Base-by-base conservation (phyloP, 306 rosid species). In the Fagus sylvatica region DNA sequence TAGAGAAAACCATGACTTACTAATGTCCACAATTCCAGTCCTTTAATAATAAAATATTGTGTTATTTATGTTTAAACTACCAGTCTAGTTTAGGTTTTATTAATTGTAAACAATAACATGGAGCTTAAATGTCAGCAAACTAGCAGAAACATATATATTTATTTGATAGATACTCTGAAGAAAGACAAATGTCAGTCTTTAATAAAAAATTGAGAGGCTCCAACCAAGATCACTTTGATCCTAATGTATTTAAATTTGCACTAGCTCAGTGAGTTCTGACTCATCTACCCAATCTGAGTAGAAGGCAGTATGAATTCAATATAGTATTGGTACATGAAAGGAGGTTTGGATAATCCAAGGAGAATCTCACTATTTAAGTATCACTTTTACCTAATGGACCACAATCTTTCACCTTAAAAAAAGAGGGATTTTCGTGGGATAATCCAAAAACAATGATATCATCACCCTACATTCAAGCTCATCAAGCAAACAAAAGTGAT, bases 161-260 rank as follows among this genome's bases (percentile, higher is more conserved):
- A 17, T 53, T 12, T 41, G 33, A 65, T 34, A 74, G 80, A 82
- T 81, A 59, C 77, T 74, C 51, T 40, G 22, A 75, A 54, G 48
- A 59, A 43, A 65, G 79, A 77, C 34, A 57, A 81, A 33, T 53
- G 79, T 55, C 87, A 84, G 82, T 70, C 53, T 33, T 3, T 34
- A 7, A 42, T 11, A 54, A 36, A 5, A 78, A 19, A 55, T 40
- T 55, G 46, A 61, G 48, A 10, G 37, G 59, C 56, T 83, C 83
- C 73, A 55, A 72, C 76, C 75, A 76, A 77, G 42, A 55, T 73
- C 37, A 74, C 57, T 39, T 72, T 60, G 42, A 64, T 61, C 74
- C 76, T 56, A 74, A 48, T 77, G 86, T 54, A 62, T 76, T 80
- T 78, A 78, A 61, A 90, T 81, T 80, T 79, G 76, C 85, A 49